Base-by-base conservation (phyloP, 2,329 filamentous ascomycete genomes). In the Microdochium nivale region DNA sequence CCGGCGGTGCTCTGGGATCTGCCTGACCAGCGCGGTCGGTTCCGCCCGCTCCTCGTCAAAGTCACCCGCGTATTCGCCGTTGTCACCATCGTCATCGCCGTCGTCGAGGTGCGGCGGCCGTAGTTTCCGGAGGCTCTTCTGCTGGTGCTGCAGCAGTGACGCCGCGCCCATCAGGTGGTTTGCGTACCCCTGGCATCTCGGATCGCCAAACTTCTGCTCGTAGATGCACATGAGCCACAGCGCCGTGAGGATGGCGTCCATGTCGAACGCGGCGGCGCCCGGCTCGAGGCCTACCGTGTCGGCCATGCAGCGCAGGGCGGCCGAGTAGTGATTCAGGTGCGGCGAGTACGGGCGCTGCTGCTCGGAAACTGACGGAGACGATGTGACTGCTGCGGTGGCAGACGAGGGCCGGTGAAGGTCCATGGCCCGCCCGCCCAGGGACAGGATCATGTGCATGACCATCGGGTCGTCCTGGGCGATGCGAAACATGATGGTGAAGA, bases 121-220 rank as follows among this genome's bases (percentile, higher is more conserved):
- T 43, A 49, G 53, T 47, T 33, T 55, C 53, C 19, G 53, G 44
- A 47, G 55, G 25, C 49, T 24, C 30, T 54, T 52, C 11, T 57
- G 62, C 13, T 60, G 58, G 23, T 64, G 57, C 43, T 62, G 58
- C 19, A 69, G 48, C 21, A 69, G 57, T 30, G 64, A 56, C 2
- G 65, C 59, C 3, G 65, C 61, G 1, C 66, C 67, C 19, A 58
- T 59, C 3, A 69, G 58, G 49, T 70, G 67, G 21, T 66, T 65
- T 2, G 59, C 51, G 32, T 65, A 54, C 1, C 65, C 65, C 8
- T 55, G 58, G 21, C 65, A 65, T 11, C 53, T 56, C 1, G 60
- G 58, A 16, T 70, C 67, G n/a, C 67, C 67, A 33, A 64, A 67
- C 32, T 67, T 67, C 51, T 70, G 67, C 55, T 70, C 67, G 33